Base-by-base conservation (phyloP, 1,139 yeast genomes). In the Eremothecium gossypii region DNA sequence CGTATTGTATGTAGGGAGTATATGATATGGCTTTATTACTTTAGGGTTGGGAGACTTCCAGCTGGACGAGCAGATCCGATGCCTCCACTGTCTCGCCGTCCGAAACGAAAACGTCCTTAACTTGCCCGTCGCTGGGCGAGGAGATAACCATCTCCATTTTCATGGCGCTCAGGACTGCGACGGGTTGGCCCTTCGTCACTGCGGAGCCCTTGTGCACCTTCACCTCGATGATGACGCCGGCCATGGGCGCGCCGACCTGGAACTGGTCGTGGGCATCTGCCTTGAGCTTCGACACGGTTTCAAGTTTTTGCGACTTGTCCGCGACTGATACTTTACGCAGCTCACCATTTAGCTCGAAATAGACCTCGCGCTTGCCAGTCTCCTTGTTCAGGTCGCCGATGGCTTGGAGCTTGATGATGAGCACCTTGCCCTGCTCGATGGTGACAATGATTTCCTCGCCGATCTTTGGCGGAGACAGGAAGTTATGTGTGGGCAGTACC, bases 71-170 rank as follows among this genome's bases (percentile, higher is more conserved):
- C 65, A 91, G 73, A 63, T 91, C 98, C 51, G 82, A 81, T 44
- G 95, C 95, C 57, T 87, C 97, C 36, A 93, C 97, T 40, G 93
- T 82, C 60, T 91, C 98, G 55, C 96, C 95, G 58, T 85, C 94
- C 64, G 80, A 81, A 51, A 87, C 82, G 44, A 73, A 63, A 30
- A 91, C 73, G 27, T 82, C 83, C 41, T 83, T 80, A 47, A 93
- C 79, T 61, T 74, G 77, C 62, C 98, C 99, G 46, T 82, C 73
- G 48, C 77, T 81, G 42, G 95, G 95, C 8, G 99, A 91, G 62
- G 89, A 77, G 54, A 91, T 89, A 41, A 91, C 95, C 97, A 91
- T 91, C 71, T 91, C 99, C 98, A 93, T 93, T 77, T 93, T 93
- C 99, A 91, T 93, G 51, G 99, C 98, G 61, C 93, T 80, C 60